Conservation (phyloP, 257 asterid genomes). For the Salvia rosmarinus region DNA sequence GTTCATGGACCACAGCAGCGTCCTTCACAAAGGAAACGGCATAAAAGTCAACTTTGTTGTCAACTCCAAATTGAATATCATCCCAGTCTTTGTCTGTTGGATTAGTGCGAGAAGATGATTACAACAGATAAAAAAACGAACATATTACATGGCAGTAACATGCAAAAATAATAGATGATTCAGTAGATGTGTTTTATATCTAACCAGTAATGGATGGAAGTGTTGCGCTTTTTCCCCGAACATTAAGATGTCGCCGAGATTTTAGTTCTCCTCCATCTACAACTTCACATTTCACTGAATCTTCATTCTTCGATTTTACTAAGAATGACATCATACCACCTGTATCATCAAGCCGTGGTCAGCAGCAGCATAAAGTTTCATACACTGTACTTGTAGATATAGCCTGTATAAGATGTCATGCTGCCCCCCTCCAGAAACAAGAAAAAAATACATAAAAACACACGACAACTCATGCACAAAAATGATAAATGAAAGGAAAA, state of each 20-base stretch:
- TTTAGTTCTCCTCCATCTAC: slow-evolving; percentile 97
- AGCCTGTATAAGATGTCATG: neutral
- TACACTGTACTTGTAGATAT: slow-evolving; percentile 5
- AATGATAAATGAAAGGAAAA: neutral
- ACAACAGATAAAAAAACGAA: slow-evolving; percentile 11
- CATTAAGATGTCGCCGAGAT: slow-evolving; percentile 95
- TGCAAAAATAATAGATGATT: slow-evolving; percentile 13
- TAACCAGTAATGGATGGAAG: slow-evolving; percentile 95
- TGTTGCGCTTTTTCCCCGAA: slow-evolving; percentile 95
- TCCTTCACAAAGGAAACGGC: slow-evolving; percentile 98
- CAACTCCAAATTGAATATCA: slow-evolving; percentile 96
- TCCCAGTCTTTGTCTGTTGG: slow-evolving; percentile 95
- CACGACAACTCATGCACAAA: neutral
- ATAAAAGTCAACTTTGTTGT: slow-evolving; percentile 87
- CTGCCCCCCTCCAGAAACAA: neutral
- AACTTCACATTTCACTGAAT: slow-evolving; percentile 90
- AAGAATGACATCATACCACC: slow-evolving; percentile 97
- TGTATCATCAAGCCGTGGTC: slow-evolving; percentile 41
- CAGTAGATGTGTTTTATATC: slow-evolving; percentile 32
- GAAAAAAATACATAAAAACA: neutral
- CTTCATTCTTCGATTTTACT: slow-evolving; percentile 79
- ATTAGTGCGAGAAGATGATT: slow-evolving; percentile 36
- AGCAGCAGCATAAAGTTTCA: neutral
- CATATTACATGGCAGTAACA: slow-evolving; percentile 6
- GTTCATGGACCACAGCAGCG: slow-evolving; percentile 95